Evolutionary conservation across 225 moss, liverwort and hornwort genomes (phyloP).

Genomic region (Physcomitrium patens): DNA sequence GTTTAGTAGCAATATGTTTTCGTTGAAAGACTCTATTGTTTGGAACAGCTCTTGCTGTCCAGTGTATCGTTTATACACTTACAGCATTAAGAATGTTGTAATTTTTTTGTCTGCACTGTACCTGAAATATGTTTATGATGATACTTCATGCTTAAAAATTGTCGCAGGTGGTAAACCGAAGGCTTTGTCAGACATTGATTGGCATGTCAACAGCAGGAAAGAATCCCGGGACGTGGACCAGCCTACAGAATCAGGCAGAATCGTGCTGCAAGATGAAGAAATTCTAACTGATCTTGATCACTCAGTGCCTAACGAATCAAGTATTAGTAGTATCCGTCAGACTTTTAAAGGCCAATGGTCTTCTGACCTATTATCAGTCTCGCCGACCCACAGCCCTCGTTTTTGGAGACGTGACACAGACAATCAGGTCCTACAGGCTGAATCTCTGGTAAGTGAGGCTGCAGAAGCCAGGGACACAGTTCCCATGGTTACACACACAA

Average conservation of each 20-base stretch:
- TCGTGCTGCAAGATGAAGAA: constrained; percentile 19
- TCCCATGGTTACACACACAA: constrained; percentile 27
- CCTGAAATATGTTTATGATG: background rate
- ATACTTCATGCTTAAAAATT: background rate
- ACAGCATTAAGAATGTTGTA: background rate
- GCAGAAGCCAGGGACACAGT: constrained; percentile 31
- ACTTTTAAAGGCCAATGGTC: constrained; percentile 48
- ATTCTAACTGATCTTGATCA: constrained; percentile 16
- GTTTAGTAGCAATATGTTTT: constrained; percentile 13
- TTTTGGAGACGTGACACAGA: constrained; percentile 35
- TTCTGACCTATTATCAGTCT: constrained; percentile 48
- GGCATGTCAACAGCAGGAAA: constrained; percentile 23
- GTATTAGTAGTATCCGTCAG: constrained; percentile 33
- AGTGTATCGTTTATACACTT: background rate
- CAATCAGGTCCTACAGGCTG: constrained; percentile 22
- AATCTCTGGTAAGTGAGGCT: constrained; percentile 22
- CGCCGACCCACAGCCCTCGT: constrained; percentile 57
- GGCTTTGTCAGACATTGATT: constrained; percentile 33
- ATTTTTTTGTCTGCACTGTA: constrained; percentile 4
- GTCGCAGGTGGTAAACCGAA: constrained; percentile 40
- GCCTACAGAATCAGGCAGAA: constrained; percentile 21
- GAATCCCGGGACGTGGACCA: constrained; percentile 26
- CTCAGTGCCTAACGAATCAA: constrained; percentile 25
- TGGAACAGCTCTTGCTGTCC: constrained; percentile 9
- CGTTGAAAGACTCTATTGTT: constrained; percentile 7